These are phyloP conservation scores for Eucommia ulmoides DNA, from an alignment of 257 asterid species.

Conservation along the genomic window DNA sequence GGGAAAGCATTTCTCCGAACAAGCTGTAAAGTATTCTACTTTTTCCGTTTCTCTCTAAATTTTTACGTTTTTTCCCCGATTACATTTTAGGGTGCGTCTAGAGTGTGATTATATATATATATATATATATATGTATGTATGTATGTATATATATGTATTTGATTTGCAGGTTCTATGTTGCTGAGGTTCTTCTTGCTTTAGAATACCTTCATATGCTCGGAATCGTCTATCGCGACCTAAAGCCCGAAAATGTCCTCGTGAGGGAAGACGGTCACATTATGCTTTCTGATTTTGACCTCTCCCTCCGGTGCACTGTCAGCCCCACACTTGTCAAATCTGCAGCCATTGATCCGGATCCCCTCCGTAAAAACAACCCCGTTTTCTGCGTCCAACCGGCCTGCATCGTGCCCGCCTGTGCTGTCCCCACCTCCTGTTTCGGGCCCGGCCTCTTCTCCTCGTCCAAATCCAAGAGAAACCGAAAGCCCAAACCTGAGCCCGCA, in stretches of 20 bases:
- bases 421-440: constrained; percentile 36
- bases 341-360: constrained; percentile 19
- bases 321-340: constrained; percentile 43
- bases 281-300: constrained; percentile 60
- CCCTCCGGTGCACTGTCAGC: constrained; percentile 49
- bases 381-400: constrained; percentile 47
- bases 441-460: constrained; percentile 38
- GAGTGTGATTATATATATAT: too few relatives aligned
- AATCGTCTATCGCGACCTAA: constrained; percentile 46
- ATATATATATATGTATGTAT: too few relatives aligned
- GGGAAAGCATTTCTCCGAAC: background rate
- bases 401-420: constrained; percentile 37
- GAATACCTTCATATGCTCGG: constrained; percentile 67
- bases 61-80: too few relatives aligned
- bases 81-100: too few relatives aligned
- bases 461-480: constrained; percentile 37
- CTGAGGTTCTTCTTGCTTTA: constrained; percentile 44
- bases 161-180: constrained; percentile 54
- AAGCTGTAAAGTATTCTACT: background rate
- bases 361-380: constrained; percentile 12
- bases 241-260: constrained; percentile 53
- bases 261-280: constrained; percentile 57
- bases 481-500: constrained; percentile 29
- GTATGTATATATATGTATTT: too few relatives aligned
- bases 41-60: background rate